phyloP scores from a whole-genome alignment of 2,329 filamentous ascomycete genomes.

The Esteya vermicola region DNA sequence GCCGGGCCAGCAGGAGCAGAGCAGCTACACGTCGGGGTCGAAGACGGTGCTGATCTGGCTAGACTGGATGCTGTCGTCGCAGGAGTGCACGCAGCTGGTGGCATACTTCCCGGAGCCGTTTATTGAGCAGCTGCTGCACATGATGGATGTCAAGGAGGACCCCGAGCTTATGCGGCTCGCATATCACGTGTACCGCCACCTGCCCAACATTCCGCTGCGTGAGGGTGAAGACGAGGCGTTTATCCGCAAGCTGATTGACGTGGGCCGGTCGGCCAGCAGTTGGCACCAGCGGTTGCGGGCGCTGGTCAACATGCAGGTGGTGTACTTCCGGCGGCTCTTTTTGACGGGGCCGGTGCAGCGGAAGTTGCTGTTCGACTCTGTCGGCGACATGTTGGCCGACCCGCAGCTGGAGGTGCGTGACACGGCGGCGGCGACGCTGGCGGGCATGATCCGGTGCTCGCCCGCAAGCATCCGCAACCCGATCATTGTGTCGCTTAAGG shows the following conservation, averaged over 20 bases:
- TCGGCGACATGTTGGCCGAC: constrained; percentile 92
- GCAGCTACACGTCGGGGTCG: constrained; percentile 85
- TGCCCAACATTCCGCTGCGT: constrained; percentile 89
- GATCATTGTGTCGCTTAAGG: constrained; percentile 62
- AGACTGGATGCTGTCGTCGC: constrained; percentile 76
- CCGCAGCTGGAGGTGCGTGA: constrained; percentile 85
- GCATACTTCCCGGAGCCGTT: constrained; percentile 83
- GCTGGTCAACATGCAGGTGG: constrained; percentile 95
- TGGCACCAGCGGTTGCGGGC: constrained; percentile 95
- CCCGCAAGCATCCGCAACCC: constrained; percentile 64
- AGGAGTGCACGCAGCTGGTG: constrained; percentile 83
- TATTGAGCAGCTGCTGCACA: constrained; percentile 87
- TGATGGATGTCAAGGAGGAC: constrained; percentile 99
- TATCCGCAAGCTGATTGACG: constrained; percentile 72
- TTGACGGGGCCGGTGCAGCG: constrained; percentile 63
- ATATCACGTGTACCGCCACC: constrained; percentile 91
- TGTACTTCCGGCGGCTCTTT: constrained; percentile 95
- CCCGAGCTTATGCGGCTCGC: constrained; percentile 87
- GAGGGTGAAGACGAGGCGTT: constrained; percentile 74
- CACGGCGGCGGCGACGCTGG: constrained; percentile 81
- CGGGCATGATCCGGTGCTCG: constrained; percentile 96
- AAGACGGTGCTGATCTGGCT: constrained; percentile 96
- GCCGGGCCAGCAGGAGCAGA: constrained; percentile 83
- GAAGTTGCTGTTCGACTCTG: constrained; percentile 70
- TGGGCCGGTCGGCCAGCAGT: constrained; percentile 68